Base-by-base conservation (phyloP, 441 rosid genomes). In the Syzygium malaccense region DNA sequence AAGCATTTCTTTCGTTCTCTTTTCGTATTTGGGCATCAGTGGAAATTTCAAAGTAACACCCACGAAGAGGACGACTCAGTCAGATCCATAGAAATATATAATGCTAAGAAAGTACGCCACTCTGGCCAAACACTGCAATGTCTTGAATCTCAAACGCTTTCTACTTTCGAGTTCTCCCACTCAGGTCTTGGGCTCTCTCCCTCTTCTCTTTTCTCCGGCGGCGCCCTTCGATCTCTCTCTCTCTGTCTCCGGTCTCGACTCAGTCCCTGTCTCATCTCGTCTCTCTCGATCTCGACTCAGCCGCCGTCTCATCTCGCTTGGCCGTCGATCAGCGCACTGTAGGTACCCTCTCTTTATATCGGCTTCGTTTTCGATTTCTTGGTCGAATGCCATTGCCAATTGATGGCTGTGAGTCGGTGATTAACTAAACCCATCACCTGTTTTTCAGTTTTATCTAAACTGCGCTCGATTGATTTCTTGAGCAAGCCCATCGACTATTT, bases 271-370 rank as follows among this genome's bases (percentile, higher is more conserved):
- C 56, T 55, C 56, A 2, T 17, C 20, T 55, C 7, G 3, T 55
- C 19, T 55, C 20, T 17, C 7, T 18, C 56, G 56, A 55, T 55
- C 56, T 17, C 56, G 56, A 57, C 62, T 10, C 1, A 0, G 33
- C 14, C 2, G 68, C 0, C 6, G 10, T 14, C 1, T 62, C 68
- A 15, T n/a, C 68, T 62, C 33, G 33, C 10, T 62, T 10, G 0
- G 33, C 10, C 68, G 2, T n/a, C 33, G n/a, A 62, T 28, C 33
- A 28, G 0, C 68, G 2, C 68, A n/a, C 19, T 0, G 3, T 1
- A 41, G 45, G 33, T 62, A 14, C 45, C 6, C 32, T n/a, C 1
- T 60, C 64, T 26, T 1, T 58, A 58, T 58, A 25, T 57, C 5
- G 32, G 32, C 0, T 0, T 28, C 32, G 0, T 28, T 54, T 4